phyloP scores from a whole-genome alignment of 177 flowering plant genomes.

The Vitis hybrid region DNA sequence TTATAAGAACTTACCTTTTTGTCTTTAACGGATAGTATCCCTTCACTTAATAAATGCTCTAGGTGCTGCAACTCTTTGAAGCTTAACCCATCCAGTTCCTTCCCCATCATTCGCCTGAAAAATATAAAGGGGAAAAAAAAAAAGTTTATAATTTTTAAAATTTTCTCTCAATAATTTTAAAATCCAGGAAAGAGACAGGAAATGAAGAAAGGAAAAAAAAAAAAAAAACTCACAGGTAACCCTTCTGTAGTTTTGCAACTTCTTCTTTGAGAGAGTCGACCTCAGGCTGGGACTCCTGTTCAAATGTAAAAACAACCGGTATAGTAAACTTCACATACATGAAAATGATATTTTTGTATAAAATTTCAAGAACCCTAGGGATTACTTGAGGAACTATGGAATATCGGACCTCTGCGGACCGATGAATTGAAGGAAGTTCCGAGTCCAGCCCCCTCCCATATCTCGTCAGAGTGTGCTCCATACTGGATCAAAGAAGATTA shows the following conservation, averaged over 20 bases:
- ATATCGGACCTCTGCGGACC: too few relatives aligned
- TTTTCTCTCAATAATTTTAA: too few relatives aligned
- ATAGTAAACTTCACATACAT: conserved; percentile 1
- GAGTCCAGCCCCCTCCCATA: conserved; percentile 14
- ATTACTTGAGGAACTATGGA: too few relatives aligned
- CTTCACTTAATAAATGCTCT: conserved; percentile 24
- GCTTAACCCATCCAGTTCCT: conserved; percentile 28
- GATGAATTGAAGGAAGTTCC: not conserved
- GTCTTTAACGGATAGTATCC: conserved; percentile 19
- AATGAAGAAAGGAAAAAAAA: too few relatives aligned
- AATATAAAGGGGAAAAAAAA: not conserved
- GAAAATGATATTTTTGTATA: too few relatives aligned
- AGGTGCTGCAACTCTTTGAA: conserved; percentile 25
- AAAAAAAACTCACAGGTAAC: conserved; percentile 19
- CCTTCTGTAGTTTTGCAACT: conserved; percentile 2
- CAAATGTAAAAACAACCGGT: not conserved
- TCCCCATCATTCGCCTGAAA: conserved; percentile 24
- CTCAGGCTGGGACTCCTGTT: conserved; percentile 5
- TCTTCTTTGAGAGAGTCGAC: conserved; percentile 17
- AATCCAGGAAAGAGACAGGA: too few relatives aligned
- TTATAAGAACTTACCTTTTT: conserved; percentile 15
- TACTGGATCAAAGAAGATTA: conserved; percentile 11
- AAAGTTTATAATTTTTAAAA: too few relatives aligned
- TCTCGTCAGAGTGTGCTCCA: conserved; percentile 27
- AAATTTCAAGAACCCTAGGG: too few relatives aligned